A percentile compares a stretch with the other conserved stretches of the same genome.
phyloP scores from a whole-genome alignment of 2,329 filamentous ascomycete species.

The Diaporthe longicolla region DNA sequence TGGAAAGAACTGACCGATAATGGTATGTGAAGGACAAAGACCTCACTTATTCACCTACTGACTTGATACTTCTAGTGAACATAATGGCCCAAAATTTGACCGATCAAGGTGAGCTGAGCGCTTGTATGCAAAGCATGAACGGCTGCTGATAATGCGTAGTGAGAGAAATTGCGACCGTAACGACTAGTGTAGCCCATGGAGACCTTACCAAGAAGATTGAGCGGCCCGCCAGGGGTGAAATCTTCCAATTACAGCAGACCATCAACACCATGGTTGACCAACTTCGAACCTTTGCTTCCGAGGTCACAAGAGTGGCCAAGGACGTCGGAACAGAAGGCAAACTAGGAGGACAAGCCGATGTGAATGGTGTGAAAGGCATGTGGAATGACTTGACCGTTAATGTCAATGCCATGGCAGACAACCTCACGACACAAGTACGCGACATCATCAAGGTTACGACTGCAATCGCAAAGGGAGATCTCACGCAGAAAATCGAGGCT shows the following conservation, averaged over 20 bases:
- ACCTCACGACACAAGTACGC: slow-evolving; percentile 88
- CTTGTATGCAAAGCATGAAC: background rate
- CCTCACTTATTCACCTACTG: slow-evolving; percentile 39
- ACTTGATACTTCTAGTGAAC: slow-evolving; percentile 70
- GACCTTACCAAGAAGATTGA: slow-evolving; percentile 89
- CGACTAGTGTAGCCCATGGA: slow-evolving; percentile 85
- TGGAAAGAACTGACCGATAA: slow-evolving; percentile 98
- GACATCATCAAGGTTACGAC: slow-evolving; percentile 91
- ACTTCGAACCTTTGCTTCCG: slow-evolving; percentile 84
- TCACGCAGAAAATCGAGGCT: slow-evolving; percentile 96
- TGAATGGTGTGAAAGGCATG: slow-evolving; percentile 88
- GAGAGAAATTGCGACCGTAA: slow-evolving; percentile 87
- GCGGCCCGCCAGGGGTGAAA: slow-evolving; percentile 84
- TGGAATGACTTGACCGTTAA: slow-evolving; percentile 91
- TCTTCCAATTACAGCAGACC: slow-evolving; percentile 85
- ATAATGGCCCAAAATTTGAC: slow-evolving; percentile 88
- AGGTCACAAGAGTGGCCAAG: slow-evolving; percentile 85
- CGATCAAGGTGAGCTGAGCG: slow-evolving; percentile 70
- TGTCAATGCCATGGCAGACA: slow-evolving; percentile 90
- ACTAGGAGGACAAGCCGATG: slow-evolving; percentile 85
- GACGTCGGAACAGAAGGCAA: slow-evolving; percentile 90
- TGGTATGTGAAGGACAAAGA: slow-evolving; percentile 59
- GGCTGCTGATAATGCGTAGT: slow-evolving; percentile 60
- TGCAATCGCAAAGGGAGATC: slow-evolving; percentile 84
- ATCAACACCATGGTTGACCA: slow-evolving; percentile 94